Conservation (phyloP, 176 grass and related monocot genomes). For the Oryza longistaminata region DNA sequence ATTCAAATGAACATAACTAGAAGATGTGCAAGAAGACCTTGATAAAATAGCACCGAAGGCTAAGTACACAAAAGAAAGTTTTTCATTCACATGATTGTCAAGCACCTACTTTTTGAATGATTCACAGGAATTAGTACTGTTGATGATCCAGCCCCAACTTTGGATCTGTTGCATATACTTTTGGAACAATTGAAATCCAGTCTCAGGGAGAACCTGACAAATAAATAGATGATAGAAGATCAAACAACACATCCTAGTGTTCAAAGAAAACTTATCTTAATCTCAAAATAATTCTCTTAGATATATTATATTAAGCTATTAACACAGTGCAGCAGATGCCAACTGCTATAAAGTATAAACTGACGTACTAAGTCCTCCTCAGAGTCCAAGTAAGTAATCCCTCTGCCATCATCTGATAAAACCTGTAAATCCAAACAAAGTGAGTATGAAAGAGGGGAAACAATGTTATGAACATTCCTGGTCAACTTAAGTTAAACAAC, state of each 20-base stretch:
- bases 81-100: background rate
- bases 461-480: conserved; percentile 24
- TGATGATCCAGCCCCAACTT: conserved; percentile 91
- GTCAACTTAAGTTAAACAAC: conserved; percentile 46
- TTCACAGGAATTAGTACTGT: conserved; percentile 53
- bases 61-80: background rate
- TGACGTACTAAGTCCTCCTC: conserved; percentile 79
- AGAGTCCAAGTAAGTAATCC: conserved; percentile 63
- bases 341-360: conserved; percentile 25
- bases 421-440: conserved; percentile 52
- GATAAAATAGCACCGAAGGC: conserved; percentile 3
- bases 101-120: conserved; percentile 75
- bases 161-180: conserved; percentile 83
- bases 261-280: background rate
- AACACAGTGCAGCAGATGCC: conserved; percentile 24
- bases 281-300: background rate
- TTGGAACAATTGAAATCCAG: conserved; percentile 81
- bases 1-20: background rate
- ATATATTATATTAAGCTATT: background rate
- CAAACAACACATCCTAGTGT: conserved; percentile 9
- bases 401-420: conserved; percentile 67
- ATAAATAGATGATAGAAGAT: conserved; percentile 19
- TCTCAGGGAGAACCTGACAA: conserved; percentile 80
- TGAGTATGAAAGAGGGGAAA: conserved; percentile 17
- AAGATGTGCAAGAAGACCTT: background rate